phyloP scores from a whole-genome alignment of 768 basidiomycete genomes.

The Panaeolus cyanescens region DNA sequence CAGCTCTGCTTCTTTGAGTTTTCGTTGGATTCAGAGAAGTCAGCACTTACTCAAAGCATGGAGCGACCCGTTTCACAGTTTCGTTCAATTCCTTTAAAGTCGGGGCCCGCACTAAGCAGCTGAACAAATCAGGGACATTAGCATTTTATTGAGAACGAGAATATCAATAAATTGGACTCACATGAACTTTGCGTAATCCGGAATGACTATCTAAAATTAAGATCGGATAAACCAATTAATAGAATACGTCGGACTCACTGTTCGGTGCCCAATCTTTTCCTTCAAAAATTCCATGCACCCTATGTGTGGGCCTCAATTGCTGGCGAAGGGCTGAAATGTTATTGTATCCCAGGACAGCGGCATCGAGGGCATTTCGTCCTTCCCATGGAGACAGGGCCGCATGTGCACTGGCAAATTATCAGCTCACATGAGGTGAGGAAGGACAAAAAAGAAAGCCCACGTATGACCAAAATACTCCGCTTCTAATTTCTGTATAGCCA shows the following conservation, averaged over 20 bases:
- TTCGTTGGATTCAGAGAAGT: neutral
- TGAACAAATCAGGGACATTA: conserved; percentile 18
- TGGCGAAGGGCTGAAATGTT: conserved; percentile 82
- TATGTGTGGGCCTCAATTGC: conserved; percentile 74
- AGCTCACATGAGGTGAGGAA: neutral
- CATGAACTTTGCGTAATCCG: conserved; percentile 76
- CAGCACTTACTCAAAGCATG: conserved; percentile 67
- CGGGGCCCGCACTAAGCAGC: conserved; percentile 76
- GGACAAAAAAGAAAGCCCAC: conserved; percentile 33
- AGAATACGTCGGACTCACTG: conserved; percentile 39
- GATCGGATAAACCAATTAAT: neutral
- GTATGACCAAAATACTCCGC: conserved; percentile 75
- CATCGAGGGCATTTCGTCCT: conserved; percentile 80
- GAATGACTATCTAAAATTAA: conserved; percentile 59
- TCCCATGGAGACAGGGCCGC: conserved; percentile 83
- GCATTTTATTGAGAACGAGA: neutral
- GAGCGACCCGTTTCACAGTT: conserved; percentile 57
- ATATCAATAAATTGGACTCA: conserved; percentile 30
- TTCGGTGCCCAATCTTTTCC: conserved; percentile 77
- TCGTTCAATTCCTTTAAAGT: conserved; percentile 58
- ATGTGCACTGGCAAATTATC: conserved; percentile 55
- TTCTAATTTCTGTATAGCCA: conserved; percentile 59
- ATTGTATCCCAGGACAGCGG: conserved; percentile 80
- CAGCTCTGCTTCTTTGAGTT: conserved; percentile 45
- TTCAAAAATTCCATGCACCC: conserved; percentile 77